These are phyloP conservation scores for Candida koratica DNA, from an alignment of 805 yeast genomes.

Conservation along the genomic window DNA sequence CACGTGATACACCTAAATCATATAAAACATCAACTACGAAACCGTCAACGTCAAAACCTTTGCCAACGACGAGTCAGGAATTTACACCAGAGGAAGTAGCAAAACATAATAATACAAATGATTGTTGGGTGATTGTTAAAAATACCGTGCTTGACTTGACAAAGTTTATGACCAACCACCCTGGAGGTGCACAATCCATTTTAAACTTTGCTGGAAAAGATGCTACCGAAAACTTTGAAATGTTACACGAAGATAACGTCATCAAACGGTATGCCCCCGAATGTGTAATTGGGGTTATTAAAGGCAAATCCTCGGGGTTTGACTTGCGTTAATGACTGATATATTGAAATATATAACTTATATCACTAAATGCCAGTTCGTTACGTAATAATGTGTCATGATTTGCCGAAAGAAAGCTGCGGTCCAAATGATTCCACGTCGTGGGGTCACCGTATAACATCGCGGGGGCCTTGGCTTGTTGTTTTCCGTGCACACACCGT, in stretches of 20 bases:
- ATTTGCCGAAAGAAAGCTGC: constrained; percentile 53
- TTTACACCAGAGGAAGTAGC: constrained; percentile 45
- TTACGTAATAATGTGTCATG: constrained; percentile 76
- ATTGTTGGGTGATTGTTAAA: constrained; percentile 55
- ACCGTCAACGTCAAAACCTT: not conserved
- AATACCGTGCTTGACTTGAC: constrained; percentile 50
- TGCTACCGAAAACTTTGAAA: constrained; percentile 47
- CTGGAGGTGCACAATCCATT: constrained; percentile 61
- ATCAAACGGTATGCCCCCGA: constrained; percentile 46
- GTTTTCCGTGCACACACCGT: constrained; percentile 59
- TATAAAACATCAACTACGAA: not conserved
- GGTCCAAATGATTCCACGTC: constrained; percentile 90
- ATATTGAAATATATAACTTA: constrained; percentile 88
- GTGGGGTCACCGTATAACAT: constrained; percentile 98
- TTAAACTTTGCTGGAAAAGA: constrained; percentile 44
- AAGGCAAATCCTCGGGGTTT: constrained; percentile 44
- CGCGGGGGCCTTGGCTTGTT: constrained; percentile 63
- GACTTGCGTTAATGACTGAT: constrained; percentile 48
- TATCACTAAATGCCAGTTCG: constrained; percentile 64
- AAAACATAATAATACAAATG: constrained; percentile 41
- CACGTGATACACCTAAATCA: not conserved
- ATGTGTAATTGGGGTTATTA: constrained; percentile 49
- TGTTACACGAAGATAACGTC: constrained; percentile 57
- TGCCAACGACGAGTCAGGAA: constrained; percentile 28
- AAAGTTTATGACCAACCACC: constrained; percentile 44